Evolutionary conservation across 2,329 filamentous ascomycete species (phyloP).

Genomic region (Neonectria hederae): DNA sequence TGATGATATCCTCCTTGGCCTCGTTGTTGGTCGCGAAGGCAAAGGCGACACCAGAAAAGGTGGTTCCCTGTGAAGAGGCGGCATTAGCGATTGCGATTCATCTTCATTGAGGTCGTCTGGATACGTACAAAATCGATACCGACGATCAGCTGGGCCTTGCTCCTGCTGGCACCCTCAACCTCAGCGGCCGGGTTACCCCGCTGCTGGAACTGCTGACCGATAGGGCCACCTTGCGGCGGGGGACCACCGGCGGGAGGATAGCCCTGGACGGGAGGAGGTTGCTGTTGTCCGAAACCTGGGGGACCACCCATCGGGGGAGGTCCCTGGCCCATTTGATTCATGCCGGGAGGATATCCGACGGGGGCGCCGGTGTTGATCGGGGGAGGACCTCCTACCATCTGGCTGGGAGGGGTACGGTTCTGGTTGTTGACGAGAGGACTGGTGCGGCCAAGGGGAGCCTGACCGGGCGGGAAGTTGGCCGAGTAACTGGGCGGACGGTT

Average conservation of each 20-base stretch:
- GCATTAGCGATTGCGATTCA: conserved; percentile 25
- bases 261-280: conserved; percentile 46
- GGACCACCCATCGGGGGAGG: conserved; percentile 52
- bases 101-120: not conserved
- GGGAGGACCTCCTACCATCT: conserved; percentile 71
- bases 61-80: conserved; percentile 76
- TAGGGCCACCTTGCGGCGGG: conserved; percentile 49
- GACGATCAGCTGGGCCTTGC: conserved; percentile 96
- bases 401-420: conserved; percentile 65
- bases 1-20: conserved; percentile 98
- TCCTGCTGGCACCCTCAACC: conserved; percentile 87
- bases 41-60: conserved; percentile 96
- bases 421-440: conserved; percentile 60
- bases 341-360: conserved; percentile 68
- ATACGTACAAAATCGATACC: conserved; percentile 93
- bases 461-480: conserved; percentile 61
- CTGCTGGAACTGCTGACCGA: conserved; percentile 55
- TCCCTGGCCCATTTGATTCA: conserved; percentile 54
- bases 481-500: conserved; percentile 72
- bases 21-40: conserved; percentile 98
- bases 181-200: conserved; percentile 67
- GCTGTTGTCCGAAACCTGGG: conserved; percentile 53
- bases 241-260: conserved; percentile 56
- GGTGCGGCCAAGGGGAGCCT: conserved; percentile 62
- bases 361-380: conserved; percentile 73